These are phyloP conservation scores for Avicennia marina DNA, from an alignment of 257 asterid species.

Conservation along the genomic window DNA sequence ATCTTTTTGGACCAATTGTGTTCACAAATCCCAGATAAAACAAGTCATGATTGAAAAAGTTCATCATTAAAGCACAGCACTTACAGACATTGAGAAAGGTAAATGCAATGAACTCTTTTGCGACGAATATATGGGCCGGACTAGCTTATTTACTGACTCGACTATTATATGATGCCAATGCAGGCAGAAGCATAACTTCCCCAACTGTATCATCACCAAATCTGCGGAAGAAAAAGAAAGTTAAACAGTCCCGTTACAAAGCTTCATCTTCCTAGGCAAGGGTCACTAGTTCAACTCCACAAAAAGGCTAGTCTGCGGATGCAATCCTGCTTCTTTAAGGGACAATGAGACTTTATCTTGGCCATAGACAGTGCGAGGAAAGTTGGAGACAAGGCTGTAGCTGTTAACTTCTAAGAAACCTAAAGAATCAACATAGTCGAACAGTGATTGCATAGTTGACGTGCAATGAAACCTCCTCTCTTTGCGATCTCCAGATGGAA, in stretches of 20 bases:
- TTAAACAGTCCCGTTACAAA: no score
- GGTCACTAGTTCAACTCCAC: slow-evolving; percentile 62
- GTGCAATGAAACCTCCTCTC: slow-evolving; percentile 75
- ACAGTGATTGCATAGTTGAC: slow-evolving; percentile 49
- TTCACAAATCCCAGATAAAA: no score
- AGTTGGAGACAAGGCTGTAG: slow-evolving; percentile 76
- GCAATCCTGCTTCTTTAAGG: slow-evolving; percentile 82
- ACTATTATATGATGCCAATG: not conserved
- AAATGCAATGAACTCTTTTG: no score
- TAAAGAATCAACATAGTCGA: slow-evolving; percentile 88
- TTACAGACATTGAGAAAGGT: no score
- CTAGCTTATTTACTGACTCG: no score
- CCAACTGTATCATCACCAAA: slow-evolving; percentile 16
- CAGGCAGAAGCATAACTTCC: slow-evolving; percentile 13
- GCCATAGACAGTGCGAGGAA: slow-evolving; percentile 85
- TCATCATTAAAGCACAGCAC: no score
- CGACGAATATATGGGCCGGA: no score
- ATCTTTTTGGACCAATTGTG: no score
- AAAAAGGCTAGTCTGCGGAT: slow-evolving; percentile 95
- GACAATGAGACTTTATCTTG: slow-evolving; percentile 56
- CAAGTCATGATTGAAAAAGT: no score
- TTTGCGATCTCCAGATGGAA: slow-evolving; percentile 91
- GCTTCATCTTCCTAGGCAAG: no score
- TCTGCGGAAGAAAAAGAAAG: slow-evolving; percentile 7
- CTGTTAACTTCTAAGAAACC: slow-evolving; percentile 64